phyloP scores from a whole-genome alignment of 2,329 filamentous ascomycete genomes.

The Neurospora crassa region DNA sequence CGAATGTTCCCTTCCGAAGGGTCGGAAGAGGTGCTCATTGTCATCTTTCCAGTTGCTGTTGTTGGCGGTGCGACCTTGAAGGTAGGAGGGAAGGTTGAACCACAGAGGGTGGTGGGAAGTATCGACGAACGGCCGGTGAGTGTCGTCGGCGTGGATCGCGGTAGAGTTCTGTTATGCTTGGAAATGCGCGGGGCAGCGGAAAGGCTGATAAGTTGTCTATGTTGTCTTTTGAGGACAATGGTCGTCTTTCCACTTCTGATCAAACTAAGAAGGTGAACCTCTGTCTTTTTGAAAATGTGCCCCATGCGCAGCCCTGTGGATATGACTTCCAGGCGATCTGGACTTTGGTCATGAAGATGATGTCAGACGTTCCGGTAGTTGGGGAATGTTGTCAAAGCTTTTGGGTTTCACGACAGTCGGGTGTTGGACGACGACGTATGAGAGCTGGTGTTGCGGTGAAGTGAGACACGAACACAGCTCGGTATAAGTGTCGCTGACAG shows the following conservation, averaged over 20 bases:
- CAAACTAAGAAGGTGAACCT: background rate
- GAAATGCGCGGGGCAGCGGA: background rate
- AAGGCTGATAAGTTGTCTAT: background rate
- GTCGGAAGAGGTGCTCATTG: conserved; percentile 7
- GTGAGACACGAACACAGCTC: background rate
- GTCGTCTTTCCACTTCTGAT: background rate
- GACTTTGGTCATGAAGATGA: background rate
- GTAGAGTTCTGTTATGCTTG: background rate
- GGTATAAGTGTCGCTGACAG: background rate
- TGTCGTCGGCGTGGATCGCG: background rate
- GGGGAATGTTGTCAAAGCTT: background rate
- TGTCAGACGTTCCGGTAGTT: background rate
- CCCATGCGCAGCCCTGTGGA: background rate
- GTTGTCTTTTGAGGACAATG: background rate
- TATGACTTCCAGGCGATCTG: background rate
- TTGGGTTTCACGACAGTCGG: background rate
- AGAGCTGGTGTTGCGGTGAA: background rate
- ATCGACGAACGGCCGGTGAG: background rate
- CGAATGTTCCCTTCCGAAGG: background rate
- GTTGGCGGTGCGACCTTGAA: background rate
- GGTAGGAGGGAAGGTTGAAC: background rate
- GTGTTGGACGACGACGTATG: background rate
- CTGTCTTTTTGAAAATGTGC: background rate
- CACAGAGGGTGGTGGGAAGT: background rate
- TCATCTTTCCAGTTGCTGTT: background rate